phyloP scores from a whole-genome alignment of 352 stramenopile genomes.

The Discostella stelligera region DNA sequence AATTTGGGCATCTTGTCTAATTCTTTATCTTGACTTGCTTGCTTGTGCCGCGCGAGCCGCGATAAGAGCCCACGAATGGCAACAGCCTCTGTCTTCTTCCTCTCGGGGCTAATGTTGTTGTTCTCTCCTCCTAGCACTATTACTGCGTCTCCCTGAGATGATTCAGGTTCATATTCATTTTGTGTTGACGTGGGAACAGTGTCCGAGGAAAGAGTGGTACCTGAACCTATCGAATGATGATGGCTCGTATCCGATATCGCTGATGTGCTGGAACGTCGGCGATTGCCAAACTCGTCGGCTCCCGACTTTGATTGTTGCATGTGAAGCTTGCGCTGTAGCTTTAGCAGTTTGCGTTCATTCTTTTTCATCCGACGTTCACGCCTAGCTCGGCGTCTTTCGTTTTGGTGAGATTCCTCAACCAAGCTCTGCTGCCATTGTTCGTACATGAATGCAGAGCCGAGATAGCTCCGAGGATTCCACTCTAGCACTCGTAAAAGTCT shows the following conservation, averaged over 20 bases:
- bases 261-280: slow-evolving; percentile 17
- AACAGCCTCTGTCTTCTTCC: slow-evolving; percentile 2
- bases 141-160: not conserved
- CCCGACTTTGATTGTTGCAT: slow-evolving; percentile 44
- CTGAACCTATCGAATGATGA: not conserved
- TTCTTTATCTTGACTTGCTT: slow-evolving; percentile 10
- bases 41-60: slow-evolving; percentile 30
- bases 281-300: slow-evolving; percentile 19
- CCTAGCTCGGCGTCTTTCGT: slow-evolving; percentile 48
- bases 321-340: slow-evolving; percentile 65
- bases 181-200: not conserved
- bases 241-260: not conserved
- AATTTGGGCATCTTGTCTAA: slow-evolving; percentile 18
- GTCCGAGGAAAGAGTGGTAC: not conserved
- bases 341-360: slow-evolving; percentile 63
- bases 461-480: slow-evolving; percentile 61
- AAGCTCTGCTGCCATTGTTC: slow-evolving; percentile 70
- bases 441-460: slow-evolving; percentile 71
- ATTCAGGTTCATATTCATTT: not conserved
- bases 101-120: slow-evolving; percentile 1
- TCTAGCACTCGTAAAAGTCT: slow-evolving; percentile 69
- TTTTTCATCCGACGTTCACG: slow-evolving; percentile 36
- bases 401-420: slow-evolving; percentile 54
- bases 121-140: not conserved
- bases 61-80: slow-evolving; percentile 32